Percentiles rank a stretch among this genome's conserved stretches.
Evolutionary conservation across 2,329 filamentous ascomycete genomes (phyloP).

Genomic region (Penicillium psychrosexuale): DNA sequence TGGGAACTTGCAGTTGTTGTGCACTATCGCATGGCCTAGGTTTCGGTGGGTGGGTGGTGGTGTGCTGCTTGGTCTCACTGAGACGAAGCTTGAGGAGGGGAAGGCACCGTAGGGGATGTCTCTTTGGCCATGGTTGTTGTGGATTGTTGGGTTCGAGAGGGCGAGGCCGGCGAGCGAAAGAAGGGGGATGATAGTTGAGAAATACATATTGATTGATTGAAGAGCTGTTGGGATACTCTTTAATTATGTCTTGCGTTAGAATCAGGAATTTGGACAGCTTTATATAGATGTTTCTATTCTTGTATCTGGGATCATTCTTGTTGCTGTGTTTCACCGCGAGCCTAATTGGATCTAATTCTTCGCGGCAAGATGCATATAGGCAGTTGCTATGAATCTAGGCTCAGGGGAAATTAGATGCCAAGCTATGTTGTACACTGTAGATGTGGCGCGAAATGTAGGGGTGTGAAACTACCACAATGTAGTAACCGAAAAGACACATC

Average conservation of each 20-base stretch:
- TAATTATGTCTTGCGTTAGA: background rate
- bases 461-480: slow-evolving; percentile 1
- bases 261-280: background rate
- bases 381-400: background rate
- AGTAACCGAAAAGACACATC: background rate
- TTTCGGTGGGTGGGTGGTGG: slow-evolving; percentile 8
- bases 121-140: background rate
- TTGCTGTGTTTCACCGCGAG: background rate
- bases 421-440: background rate
- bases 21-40: slow-evolving; percentile 33
- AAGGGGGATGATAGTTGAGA: slow-evolving; percentile 8
- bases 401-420: background rate
- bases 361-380: background rate
- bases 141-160: slow-evolving; percentile 4
- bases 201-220: slow-evolving; percentile 4
- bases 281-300: background rate
- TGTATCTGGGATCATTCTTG: background rate
- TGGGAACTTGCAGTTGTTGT: slow-evolving; percentile 33
- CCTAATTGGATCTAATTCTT: background rate
- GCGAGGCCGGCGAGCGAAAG: slow-evolving; percentile 8
- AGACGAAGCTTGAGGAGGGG: background rate
- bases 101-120: slow-evolving; percentile 2
- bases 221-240: background rate
- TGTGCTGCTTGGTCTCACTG: background rate
- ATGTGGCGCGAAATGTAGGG: slow-evolving; percentile 5